These are phyloP conservation scores for Plectosphaerella plurivora DNA, from an alignment of 2,329 filamentous ascomycete genomes.

Conservation along the genomic window DNA sequence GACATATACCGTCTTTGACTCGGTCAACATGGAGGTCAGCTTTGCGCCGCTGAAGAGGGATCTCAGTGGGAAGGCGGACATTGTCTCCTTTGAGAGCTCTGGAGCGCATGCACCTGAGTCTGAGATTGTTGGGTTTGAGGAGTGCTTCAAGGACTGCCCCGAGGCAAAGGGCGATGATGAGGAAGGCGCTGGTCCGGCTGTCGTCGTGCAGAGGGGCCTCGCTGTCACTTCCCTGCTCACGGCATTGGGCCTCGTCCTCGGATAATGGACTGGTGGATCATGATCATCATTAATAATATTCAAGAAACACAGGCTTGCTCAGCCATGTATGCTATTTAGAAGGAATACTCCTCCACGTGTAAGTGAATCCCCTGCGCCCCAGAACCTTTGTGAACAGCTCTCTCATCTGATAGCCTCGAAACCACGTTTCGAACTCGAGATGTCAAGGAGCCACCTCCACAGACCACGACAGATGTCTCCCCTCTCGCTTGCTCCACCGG, in stretches of 20 bases:
- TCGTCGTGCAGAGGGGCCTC: background rate
- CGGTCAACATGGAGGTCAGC: constrained; percentile 23
- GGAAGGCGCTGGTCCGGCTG: background rate
- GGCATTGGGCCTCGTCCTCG: no score
- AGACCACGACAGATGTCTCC: constrained; percentile 57
- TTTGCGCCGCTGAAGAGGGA: constrained; percentile 12
- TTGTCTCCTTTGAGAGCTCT: background rate
- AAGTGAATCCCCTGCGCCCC: constrained; percentile 59
- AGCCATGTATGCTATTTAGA: constrained; percentile 22
- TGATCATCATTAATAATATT: no score
- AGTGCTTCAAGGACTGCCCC: background rate
- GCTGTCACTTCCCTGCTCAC: no score
- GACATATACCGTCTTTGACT: constrained; percentile 27
- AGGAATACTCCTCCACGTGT: constrained; percentile 57
- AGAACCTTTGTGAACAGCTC: constrained; percentile 60
- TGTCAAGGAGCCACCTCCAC: constrained; percentile 52
- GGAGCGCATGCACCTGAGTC: background rate
- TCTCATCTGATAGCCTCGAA: constrained; percentile 51
- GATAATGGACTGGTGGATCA: no score
- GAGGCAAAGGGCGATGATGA: background rate
- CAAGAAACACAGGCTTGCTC: no score
- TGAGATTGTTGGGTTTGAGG: background rate
- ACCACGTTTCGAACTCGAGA: constrained; percentile 51
- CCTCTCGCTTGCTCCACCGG: constrained; percentile 55
- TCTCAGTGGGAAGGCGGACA: background rate